Base-by-base conservation (phyloP, 345 rosid genomes). In the Toxicodendron radicans region DNA sequence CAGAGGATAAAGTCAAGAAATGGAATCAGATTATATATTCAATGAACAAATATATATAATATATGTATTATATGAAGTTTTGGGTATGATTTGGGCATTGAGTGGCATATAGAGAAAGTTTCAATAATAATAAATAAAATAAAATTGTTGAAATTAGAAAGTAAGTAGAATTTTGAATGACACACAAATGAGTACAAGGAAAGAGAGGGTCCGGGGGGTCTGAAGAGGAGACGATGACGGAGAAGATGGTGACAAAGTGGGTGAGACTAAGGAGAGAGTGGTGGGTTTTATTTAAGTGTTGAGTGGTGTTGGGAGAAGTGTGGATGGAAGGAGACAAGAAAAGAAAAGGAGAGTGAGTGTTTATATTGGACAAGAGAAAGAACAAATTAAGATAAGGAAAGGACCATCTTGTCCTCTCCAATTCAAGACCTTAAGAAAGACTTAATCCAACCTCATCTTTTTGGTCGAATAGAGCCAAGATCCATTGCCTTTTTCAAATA, bases 381-480 rank as follows among this genome's bases (percentile, higher is more conserved):
- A 79, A 80, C 82, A 79, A 85, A n/a, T n/a, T n/a, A n/a, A 81
- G 54, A 16, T 66, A 59, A 11, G 17, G 73, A 76, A 83, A 83
- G 85, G 85, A 83, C 90, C 88, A 80, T 81, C 77, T 81, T 82
- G 90, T 88, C 90, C 85, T 84, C 79, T 73, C 54, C 80, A 83
- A 82, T 75, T 80, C 69, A 46, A 52, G n/a, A 72, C 68, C 75
- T 23, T 35, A 49, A 69, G 64, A 76, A 70, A 75, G 9, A 0
- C 7, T 8, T 38, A 38, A 38, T 38, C 43, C 1, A 38, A 3
- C 7, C 38, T 35, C 38, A 7, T 7, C 9, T 38, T 38, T 38
- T 27, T 6, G 8, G 43, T 38, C 43, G 0, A 38, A 2, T 35
- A 5, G 1, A 38, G 30, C 0, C 8, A 38, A 38, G 8, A 38